Evolutionary conservation across 208 protist genomes (phyloP), one percentile per base, ranked within the genome.

Genomic region (Sergeia podlipaevii): DNA sequence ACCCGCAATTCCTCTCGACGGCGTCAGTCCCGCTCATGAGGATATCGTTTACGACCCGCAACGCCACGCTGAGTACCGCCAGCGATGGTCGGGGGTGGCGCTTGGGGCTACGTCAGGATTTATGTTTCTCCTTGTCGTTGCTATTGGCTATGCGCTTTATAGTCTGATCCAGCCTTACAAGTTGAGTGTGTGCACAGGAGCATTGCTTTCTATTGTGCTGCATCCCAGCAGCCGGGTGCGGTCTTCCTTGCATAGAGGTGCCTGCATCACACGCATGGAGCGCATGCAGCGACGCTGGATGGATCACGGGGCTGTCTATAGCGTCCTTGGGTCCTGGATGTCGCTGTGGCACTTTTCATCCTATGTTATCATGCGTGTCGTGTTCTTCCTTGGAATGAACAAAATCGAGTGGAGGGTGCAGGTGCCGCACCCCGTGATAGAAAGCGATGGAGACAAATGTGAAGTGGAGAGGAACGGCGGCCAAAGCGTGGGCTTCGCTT

Each of bases 201-300:
- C 84, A 30, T 26, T 84, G 30, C 60, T 91, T 27, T 91, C 84
- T 29, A 59, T 85, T 29, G 65, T 88, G 17, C 51, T 85, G 42
- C 79, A 91, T 56, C 77, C 72, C 15, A 52, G 58, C 23, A 82
- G 57, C 44, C 65, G 68, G 5, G 60, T 74, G 45, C 57, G 56
- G 18, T 57, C 65, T 7, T 55, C 38, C 4, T 50, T 73, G 15
- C 71, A 74, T 37, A 46, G 64, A 23, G 57, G 37, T 50, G 65
- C 55, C 1, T 80, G 73, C 34, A 47, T 71, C 6, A 59, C 71
- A 10, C 61, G 60, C 24, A 91, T 91, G 79, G 29, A 30, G 15
- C 26, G 27, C 10, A 38, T 69, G 43, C 67, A 65, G 41, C 55
- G 48, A 28, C 38, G 26, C 2, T 89, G 77, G 81, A 48, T 52